Conservation (phyloP, 148 eudicot species). For the Suaeda aralocaspica region DNA sequence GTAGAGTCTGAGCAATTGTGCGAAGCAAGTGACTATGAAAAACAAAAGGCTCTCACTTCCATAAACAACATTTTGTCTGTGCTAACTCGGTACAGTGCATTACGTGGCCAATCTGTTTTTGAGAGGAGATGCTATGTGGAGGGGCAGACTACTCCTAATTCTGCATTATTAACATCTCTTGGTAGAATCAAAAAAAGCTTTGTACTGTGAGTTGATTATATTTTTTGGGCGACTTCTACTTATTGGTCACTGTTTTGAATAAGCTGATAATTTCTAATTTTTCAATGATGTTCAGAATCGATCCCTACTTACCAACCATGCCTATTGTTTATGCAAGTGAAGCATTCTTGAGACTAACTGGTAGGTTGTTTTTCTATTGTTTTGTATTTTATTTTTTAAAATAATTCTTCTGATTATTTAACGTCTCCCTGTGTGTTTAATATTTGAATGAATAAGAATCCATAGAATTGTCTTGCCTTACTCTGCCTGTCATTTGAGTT, state of each 20-base stretch:
- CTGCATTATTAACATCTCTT: slow-evolving; percentile 78
- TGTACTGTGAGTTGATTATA: slow-evolving; percentile 82
- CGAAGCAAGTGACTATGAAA: slow-evolving; percentile 75
- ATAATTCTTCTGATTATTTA: background rate
- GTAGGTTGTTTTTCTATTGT: slow-evolving; percentile 27
- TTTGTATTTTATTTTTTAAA: background rate
- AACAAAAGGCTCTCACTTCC: slow-evolving; percentile 58
- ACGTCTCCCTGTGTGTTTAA: background rate
- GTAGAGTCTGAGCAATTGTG: slow-evolving; percentile 45
- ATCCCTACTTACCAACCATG: slow-evolving; percentile 60
- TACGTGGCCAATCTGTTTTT: slow-evolving; percentile 59
- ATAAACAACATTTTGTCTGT: slow-evolving; percentile 66
- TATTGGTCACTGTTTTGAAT: background rate
- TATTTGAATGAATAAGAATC: background rate
- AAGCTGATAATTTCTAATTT: slow-evolving; percentile 19
- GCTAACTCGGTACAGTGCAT: slow-evolving; percentile 67
- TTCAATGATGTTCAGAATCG: slow-evolving; percentile 46
- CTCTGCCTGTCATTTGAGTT: background rate
- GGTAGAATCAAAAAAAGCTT: slow-evolving; percentile 99
- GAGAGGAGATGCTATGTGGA: slow-evolving; percentile 52
- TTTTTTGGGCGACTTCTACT: slow-evolving; percentile 21
- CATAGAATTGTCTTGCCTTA: background rate
- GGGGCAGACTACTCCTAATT: slow-evolving; percentile 37
- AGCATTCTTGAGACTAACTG: slow-evolving; percentile 69
- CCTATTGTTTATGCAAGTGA: slow-evolving; percentile 94